Conservation (phyloP, 2,329 filamentous ascomycete genomes). For the Monilinia vaccinii-corymbosi region DNA sequence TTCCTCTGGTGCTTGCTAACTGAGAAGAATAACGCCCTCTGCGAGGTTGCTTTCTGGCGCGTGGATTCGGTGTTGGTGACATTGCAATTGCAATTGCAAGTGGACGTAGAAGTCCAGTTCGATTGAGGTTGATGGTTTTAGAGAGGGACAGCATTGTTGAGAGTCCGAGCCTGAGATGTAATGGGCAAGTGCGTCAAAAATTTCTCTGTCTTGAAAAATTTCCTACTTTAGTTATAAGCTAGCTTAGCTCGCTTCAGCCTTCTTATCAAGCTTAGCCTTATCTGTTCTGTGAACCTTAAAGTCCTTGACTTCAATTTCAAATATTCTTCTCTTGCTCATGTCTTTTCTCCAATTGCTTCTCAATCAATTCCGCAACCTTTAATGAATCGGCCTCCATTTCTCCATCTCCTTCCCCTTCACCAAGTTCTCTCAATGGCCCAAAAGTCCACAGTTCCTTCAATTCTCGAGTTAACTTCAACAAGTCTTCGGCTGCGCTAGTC, state of each 20-base stretch:
- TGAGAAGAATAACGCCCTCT: neutral
- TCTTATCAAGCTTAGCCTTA: neutral
- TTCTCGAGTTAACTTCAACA: constrained; percentile 39
- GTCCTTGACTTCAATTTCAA: too few relatives aligned
- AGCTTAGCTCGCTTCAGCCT: neutral
- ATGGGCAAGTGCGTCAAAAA: neutral
- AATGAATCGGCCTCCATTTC: constrained; percentile 34
- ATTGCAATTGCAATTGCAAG: constrained; percentile 1
- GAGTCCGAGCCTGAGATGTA: neutral
- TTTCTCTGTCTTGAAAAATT: neutral
- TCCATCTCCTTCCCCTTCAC: constrained; percentile 34
- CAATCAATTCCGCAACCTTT: constrained; percentile 24
- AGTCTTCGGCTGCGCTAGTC: constrained; percentile 32
- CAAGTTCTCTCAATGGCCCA: constrained; percentile 37
- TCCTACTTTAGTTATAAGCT: neutral
- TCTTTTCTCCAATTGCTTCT: constrained; percentile 15
- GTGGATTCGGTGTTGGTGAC: neutral
- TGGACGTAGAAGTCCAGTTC: neutral
- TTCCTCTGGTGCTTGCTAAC: neutral
- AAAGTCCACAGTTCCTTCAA: constrained; percentile 43
- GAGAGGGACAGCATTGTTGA: neutral
- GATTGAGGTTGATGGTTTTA: neutral
- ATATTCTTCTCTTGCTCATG: constrained; percentile 2
- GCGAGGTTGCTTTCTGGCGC: constrained; percentile 3
- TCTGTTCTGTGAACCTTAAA: too few relatives aligned